Evolutionary conservation across 2,329 filamentous ascomycete genomes (phyloP).

Genomic region (Fonsecaea pugnacius): DNA sequence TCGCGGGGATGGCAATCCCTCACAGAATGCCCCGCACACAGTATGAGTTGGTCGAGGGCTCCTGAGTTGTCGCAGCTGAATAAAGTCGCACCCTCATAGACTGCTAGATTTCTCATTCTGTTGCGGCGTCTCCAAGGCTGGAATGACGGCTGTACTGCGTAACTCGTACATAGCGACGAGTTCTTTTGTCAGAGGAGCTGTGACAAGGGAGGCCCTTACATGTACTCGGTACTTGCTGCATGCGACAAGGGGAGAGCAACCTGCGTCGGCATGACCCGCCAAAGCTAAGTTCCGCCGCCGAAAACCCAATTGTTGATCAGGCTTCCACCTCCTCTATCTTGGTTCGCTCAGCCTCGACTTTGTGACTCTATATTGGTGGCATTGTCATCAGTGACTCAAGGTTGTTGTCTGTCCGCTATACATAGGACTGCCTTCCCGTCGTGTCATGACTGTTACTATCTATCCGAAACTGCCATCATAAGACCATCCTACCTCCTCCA

Average conservation of each 20-base stretch:
- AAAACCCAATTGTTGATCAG: neutral
- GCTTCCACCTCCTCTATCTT: neutral
- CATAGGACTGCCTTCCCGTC: neutral
- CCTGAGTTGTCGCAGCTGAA: neutral
- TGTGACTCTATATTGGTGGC: neutral
- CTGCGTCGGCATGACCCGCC: neutral
- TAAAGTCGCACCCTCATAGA: neutral
- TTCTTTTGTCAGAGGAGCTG: neutral
- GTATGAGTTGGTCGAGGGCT: neutral
- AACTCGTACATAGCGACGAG: neutral
- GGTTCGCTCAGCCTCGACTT: neutral
- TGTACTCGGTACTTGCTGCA: neutral
- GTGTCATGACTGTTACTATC: slow-evolving; percentile 10
- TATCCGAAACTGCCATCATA: slow-evolving; percentile 7
- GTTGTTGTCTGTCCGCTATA: neutral
- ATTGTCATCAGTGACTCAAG: slow-evolving; percentile 5
- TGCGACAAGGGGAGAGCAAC: neutral
- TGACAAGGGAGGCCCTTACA: neutral
- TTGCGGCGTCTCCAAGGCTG: neutral
- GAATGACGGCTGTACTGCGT: neutral
- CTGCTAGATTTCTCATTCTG: neutral
- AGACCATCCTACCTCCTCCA: neutral
- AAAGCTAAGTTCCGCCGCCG: neutral
- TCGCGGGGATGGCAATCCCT: neutral
- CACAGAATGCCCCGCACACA: neutral